Base-by-base conservation (phyloP, 2,329 filamentous ascomycete species). In the Stemphylium vesicarium region DNA sequence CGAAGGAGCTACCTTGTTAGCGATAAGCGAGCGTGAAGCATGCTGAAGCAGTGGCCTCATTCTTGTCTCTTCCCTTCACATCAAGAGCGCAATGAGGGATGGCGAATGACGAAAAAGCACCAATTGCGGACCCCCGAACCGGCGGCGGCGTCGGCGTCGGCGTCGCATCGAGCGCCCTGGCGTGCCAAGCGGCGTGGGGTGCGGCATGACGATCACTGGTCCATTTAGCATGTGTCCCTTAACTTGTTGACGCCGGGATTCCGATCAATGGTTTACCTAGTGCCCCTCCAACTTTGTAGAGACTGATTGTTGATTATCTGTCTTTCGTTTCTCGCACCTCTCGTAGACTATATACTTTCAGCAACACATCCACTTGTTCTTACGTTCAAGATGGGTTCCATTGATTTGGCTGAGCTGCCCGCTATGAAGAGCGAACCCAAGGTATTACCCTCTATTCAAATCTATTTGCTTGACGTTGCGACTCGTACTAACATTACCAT, bases 351-450 rank as follows among this genome's bases (percentile, higher is more conserved):
- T 41, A 39, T 4, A 45, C 29, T 33, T 46, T 22, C 18, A 31
- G 22, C 13, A 37, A 36, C 16, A 35, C 29, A 42, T 31, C 36
- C 43, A 13, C 45, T 26, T 35, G 22, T 40, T 37, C 35, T 36
- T 11, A 22, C 35, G 2, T 55, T 33, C 64, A 71, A 66, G 45
- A 75, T 75, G 73, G 69, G 73, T 60, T 61, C 53, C n/a, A 66
- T 68, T 68, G 66, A 68, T 43, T 53, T 65, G 44, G 63, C 71
- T 36, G 73, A 77, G 32, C 74, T 82, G 43, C 75, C 75, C 43
- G 78, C 79, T 40, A 76, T 82, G 78, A 75, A 78, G 60, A 75
- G 73, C 53, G 87, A 89, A 74, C 93, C 93, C 46, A 90, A 73
- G 63, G 71, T 73, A 54, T 12, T 55, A 20, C 9, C 2, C 15